Conservation (phyloP, 768 basidiomycete species). For the Termitomyces sp. region DNA sequence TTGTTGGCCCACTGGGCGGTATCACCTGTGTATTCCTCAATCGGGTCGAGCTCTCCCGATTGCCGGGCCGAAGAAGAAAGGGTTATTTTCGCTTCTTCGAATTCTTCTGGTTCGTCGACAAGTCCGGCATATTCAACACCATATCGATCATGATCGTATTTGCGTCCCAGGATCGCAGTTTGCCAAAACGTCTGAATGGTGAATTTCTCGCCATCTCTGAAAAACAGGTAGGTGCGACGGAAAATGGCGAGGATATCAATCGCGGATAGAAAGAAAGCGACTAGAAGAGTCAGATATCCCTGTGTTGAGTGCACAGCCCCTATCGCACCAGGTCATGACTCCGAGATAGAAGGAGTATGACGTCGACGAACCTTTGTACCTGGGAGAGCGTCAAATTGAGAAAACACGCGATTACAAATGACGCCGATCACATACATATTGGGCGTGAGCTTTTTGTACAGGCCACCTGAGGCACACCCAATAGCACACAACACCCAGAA, state of each 20-base stretch:
- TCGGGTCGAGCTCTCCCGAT: conserved; percentile 23
- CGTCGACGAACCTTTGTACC: conserved; percentile 55
- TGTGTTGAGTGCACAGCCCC: conserved; percentile 53
- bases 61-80: conserved; percentile 16
- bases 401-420: conserved; percentile 4
- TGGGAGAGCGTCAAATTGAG: conserved; percentile 24
- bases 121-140: conserved; percentile 57
- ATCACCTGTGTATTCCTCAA: conserved; percentile 27
- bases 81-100: conserved; percentile 35
- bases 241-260: conserved; percentile 49
- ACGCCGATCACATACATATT: conserved; percentile 58
- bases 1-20: conserved; percentile 52
- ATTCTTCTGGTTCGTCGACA: conserved; percentile 48
- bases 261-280: conserved; percentile 30
- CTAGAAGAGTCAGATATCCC: conserved; percentile 44
- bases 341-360: background rate
- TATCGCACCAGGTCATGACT: conserved; percentile 12
- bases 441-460: conserved; percentile 77
- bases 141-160: conserved; percentile 18
- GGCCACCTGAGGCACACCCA: conserved; percentile 59
- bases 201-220: conserved; percentile 36
- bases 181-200: conserved; percentile 49
- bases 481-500: conserved; percentile 61
- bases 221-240: conserved; percentile 45
- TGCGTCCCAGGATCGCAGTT: conserved; percentile 47